Conservation (phyloP, 2,329 filamentous ascomycete species). For the Aspergillus pseudotamarii region DNA sequence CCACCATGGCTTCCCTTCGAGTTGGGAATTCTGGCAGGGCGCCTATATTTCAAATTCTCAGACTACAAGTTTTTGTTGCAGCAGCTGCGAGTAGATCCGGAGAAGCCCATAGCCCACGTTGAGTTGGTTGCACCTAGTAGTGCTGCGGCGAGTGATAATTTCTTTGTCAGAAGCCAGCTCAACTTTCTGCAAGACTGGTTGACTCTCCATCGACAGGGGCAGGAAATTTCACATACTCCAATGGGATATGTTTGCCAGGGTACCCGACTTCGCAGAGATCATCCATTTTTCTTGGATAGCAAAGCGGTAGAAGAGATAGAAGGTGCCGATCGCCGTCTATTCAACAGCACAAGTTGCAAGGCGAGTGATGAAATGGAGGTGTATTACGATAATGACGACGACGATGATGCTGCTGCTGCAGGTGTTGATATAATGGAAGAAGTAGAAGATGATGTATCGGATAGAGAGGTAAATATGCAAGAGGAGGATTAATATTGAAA, state of each 20-base stretch:
- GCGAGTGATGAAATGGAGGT: neutral
- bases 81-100: neutral
- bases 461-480: neutral
- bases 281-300: constrained; percentile 30
- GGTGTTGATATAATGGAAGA: neutral
- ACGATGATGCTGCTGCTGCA: neutral
- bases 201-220: constrained; percentile 34
- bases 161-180: constrained; percentile 16
- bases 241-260: constrained; percentile 41
- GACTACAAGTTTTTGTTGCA: constrained; percentile 23
- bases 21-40: constrained; percentile 62
- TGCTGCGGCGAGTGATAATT: neutral
- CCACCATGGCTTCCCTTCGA: constrained; percentile 61
- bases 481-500: neutral
- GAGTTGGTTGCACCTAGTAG: neutral
- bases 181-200: constrained; percentile 40
- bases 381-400: neutral
- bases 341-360: neutral
- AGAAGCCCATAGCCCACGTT: neutral
- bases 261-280: constrained; percentile 26
- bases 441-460: neutral
- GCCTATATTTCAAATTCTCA: constrained; percentile 53
- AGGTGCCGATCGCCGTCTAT: neutral
- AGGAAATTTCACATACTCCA: constrained; percentile 38
- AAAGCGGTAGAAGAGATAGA: neutral